Conservation (phyloP, 2,329 filamentous ascomycete genomes). For the Trichoderma atrobrunneum region DNA sequence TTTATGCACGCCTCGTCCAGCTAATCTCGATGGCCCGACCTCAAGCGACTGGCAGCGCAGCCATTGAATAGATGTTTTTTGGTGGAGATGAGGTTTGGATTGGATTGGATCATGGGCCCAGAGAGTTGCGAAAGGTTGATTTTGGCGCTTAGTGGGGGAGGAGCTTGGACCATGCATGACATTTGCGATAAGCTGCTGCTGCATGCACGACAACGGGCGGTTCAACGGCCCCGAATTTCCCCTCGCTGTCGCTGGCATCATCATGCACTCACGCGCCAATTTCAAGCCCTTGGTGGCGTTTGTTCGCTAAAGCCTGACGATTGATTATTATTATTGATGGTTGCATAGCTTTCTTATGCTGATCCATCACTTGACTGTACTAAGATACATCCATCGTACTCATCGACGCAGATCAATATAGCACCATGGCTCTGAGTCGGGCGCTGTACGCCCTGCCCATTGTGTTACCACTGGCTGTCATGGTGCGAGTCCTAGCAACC, state of each 20-base stretch:
- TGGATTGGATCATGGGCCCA: constrained; percentile 13
- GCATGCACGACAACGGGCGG: background rate
- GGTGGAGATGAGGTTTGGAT: constrained; percentile 9
- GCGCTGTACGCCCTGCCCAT: constrained; percentile 16
- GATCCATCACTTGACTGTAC: background rate
- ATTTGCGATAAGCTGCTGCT: constrained; percentile 4
- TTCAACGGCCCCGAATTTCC: background rate
- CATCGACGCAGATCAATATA: background rate
- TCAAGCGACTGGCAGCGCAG: constrained; percentile 18
- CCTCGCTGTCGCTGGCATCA: background rate
- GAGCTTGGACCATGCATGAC: constrained; percentile 20
- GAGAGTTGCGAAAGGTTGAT: background rate
- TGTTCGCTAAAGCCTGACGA: background rate
- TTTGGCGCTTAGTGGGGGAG: constrained; percentile 12
- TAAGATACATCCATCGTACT: background rate
- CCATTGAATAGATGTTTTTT: constrained; percentile 13
- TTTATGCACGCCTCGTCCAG: constrained; percentile 11
- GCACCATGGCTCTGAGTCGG: constrained; percentile 11
- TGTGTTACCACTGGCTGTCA: background rate
- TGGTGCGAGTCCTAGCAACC: constrained; percentile 1
- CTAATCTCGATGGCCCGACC: constrained; percentile 8
- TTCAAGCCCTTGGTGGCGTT: background rate
- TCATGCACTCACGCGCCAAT: background rate
- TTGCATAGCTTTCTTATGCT: background rate
- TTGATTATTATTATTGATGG: background rate